Conservation (phyloP, 202 grass and related monocot species). For the Panicum virgatum region DNA sequence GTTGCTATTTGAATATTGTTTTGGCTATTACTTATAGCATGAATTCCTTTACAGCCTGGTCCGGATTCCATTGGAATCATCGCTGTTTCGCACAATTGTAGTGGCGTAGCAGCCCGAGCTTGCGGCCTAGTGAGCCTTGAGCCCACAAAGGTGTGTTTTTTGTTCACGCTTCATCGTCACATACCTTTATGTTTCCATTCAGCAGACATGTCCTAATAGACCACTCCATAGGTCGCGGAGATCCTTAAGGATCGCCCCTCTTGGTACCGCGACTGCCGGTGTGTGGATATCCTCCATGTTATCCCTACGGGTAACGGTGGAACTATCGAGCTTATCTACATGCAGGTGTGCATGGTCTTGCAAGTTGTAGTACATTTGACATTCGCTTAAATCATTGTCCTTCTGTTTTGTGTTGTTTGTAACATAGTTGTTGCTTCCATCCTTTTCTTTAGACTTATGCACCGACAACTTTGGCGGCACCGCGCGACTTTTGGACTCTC, state of each 20-base stretch:
- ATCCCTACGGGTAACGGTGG: constrained; percentile 90
- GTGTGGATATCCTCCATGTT: constrained; percentile 80
- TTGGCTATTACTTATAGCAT: constrained; percentile 2
- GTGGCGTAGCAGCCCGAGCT: constrained; percentile 93
- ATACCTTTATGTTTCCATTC: constrained; percentile 40
- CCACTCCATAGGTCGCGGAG: constrained; percentile 80
- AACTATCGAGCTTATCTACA: constrained; percentile 97
- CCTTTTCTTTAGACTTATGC: constrained; percentile 72
- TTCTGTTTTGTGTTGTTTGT: constrained; percentile 28
- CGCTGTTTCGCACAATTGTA: constrained; percentile 93
- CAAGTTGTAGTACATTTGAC: not conserved
- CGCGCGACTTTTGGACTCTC: constrained; percentile 95
- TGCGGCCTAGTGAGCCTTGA: constrained; percentile 98
- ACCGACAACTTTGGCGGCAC: constrained; percentile 85
- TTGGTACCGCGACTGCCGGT: constrained; percentile 94
- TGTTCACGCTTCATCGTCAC: constrained; percentile 30
- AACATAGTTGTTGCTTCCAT: constrained; percentile 25
- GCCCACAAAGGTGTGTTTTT: constrained; percentile 75
- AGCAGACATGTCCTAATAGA: constrained; percentile 34
- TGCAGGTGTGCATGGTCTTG: constrained; percentile 68
- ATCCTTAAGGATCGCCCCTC: constrained; percentile 95
- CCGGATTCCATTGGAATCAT: constrained; percentile 99
- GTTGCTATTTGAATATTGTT: constrained; percentile 26
- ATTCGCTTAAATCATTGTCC: not conserved
- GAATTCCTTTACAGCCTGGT: constrained; percentile 83